A percentile compares a stretch with the other conserved stretches of the same genome.
phyloP scores from a whole-genome alignment of 2,329 filamentous ascomycete genomes.

The Pseudogymnoascus sp. region DNA sequence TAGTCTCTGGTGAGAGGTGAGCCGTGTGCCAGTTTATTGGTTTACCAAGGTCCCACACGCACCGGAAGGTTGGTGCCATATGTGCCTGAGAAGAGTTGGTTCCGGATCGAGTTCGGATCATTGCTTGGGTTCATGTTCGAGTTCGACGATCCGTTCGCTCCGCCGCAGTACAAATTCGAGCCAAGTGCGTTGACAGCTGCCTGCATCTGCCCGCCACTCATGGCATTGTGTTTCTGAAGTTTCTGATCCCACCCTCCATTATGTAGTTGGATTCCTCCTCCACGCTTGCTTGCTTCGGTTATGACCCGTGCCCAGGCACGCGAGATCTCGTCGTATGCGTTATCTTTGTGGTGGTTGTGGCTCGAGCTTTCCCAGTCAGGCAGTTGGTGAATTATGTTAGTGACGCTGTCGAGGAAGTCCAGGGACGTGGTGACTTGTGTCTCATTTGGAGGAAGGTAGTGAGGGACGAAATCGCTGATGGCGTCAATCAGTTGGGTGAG shows the following conservation, averaged over 20 bases:
- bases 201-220: constrained; percentile 72
- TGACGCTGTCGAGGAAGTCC: constrained; percentile 81
- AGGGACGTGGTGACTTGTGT: constrained; percentile 74
- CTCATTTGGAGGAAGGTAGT: constrained; percentile 90
- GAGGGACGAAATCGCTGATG: constrained; percentile 85
- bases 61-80: constrained; percentile 47
- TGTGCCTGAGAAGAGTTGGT: constrained; percentile 52
- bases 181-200: constrained; percentile 71
- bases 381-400: constrained; percentile 78
- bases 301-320: constrained; percentile 90
- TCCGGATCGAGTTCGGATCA: constrained; percentile 50
- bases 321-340: constrained; percentile 91
- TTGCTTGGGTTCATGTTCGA: constrained; percentile 15
- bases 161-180: constrained; percentile 71
- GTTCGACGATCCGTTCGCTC: constrained; percentile 27
- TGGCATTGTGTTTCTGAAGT: constrained; percentile 77
- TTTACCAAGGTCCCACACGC: constrained; percentile 53
- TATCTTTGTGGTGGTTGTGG: constrained; percentile 87
- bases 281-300: constrained; percentile 80
- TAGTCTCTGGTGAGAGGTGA: constrained; percentile 1
- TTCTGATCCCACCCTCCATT: constrained; percentile 89
- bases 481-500: constrained; percentile 77
- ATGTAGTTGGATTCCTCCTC: constrained; percentile 81
- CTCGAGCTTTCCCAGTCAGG: constrained; percentile 85
- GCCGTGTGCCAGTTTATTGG: neutral